phyloP scores from a whole-genome alignment of 495 filamentous ascomycete genomes.

The Pseudevernia furfuracea region DNA sequence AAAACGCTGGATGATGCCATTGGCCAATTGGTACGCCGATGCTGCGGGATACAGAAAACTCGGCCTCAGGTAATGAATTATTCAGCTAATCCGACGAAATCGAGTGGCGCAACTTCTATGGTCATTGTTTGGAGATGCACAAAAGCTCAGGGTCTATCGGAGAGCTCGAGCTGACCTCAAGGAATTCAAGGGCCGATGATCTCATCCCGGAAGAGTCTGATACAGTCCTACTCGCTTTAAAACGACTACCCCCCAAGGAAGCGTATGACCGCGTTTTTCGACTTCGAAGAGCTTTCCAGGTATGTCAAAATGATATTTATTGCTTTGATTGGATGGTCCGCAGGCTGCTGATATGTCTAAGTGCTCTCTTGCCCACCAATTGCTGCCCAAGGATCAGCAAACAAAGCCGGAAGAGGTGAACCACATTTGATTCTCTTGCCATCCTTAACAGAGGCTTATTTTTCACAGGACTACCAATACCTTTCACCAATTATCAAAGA shows the following conservation, averaged over 20 bases:
- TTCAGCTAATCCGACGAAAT: background rate
- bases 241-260: conserved; percentile 82
- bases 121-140: background rate
- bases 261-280: conserved; percentile 96
- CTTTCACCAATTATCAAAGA: conserved; percentile 73
- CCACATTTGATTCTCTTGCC: conserved; percentile 15
- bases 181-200: conserved; percentile 68
- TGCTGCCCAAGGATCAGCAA: conserved; percentile 76
- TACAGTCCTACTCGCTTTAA: conserved; percentile 72
- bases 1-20: conserved; percentile 61
- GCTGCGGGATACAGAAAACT: conserved; percentile 87
- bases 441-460: conserved; percentile 27
- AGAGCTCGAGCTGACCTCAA: background rate
- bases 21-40: conserved; percentile 77
- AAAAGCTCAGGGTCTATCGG: background rate
- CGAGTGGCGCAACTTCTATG: background rate
- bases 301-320: conserved; percentile 31
- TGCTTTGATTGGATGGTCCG: conserved; percentile 20
- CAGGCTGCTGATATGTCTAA: conserved; percentile 34
- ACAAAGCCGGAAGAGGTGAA: conserved; percentile 67
- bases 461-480: conserved; percentile 63
- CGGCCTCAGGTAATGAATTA: conserved; percentile 68
- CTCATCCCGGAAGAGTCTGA: conserved; percentile 87
- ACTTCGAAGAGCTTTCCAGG: conserved; percentile 90
- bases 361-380: conserved; percentile 76